phyloP scores from a whole-genome alignment of 2,329 filamentous ascomycete species.

The Magnaporthiopsis rhizophila region DNA sequence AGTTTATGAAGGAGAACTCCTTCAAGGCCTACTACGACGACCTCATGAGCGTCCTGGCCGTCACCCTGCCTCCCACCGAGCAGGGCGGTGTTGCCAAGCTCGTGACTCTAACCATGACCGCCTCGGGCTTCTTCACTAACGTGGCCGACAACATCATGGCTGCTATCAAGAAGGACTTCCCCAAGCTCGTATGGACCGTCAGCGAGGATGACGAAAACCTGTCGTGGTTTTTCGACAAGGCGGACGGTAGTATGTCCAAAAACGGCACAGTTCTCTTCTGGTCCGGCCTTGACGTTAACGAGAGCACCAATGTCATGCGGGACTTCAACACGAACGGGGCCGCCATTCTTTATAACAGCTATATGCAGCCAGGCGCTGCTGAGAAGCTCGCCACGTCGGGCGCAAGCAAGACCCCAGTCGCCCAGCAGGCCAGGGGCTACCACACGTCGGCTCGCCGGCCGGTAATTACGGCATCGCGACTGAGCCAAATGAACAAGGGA shows the following conservation, averaged over 20 bases:
- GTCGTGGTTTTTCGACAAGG: constrained; percentile 97
- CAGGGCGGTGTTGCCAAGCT: constrained; percentile 68
- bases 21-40: constrained; percentile 97
- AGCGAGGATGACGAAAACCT: constrained; percentile 93
- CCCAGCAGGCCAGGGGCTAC: constrained; percentile 59
- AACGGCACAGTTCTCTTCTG: constrained; percentile 91
- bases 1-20: constrained; percentile 64
- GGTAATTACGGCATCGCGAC: constrained; percentile 6
- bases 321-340: constrained; percentile 78
- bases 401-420: constrained; percentile 10
- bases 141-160: constrained; percentile 93
- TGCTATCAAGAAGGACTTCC: constrained; percentile 87
- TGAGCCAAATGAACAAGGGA: neutral
- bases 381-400: neutral
- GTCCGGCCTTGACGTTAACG: constrained; percentile 77
- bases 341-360: constrained; percentile 55
- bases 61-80: constrained; percentile 69
- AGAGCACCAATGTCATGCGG: constrained; percentile 74
- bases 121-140: constrained; percentile 89
- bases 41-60: constrained; percentile 82
- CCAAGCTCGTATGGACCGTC: constrained; percentile 92
- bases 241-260: constrained; percentile 80
- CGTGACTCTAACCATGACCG: constrained; percentile 86
- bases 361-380: neutral
- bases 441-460: constrained; percentile 48